Conservation (phyloP, 169 alveolate genomes). For the Amoebophrya sp. region DNA sequence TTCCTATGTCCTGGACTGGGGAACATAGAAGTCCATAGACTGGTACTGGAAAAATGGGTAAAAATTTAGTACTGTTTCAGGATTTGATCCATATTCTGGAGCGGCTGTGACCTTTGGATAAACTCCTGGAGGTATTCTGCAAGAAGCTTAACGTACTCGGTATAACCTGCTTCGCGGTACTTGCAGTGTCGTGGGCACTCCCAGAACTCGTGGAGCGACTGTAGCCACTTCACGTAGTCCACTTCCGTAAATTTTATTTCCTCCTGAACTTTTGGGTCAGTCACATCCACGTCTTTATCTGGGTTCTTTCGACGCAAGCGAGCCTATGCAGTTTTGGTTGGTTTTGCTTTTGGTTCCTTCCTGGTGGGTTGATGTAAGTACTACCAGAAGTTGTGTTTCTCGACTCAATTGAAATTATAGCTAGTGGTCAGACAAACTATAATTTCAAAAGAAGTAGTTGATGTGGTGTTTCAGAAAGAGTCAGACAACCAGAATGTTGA, state of each 20-base stretch:
- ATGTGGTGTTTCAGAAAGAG: no score
- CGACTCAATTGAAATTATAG: no score
- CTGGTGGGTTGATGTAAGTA: no score
- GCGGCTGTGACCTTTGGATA: constrained; percentile 59
- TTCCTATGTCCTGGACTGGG: no score
- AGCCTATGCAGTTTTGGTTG: no score
- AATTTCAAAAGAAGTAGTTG: no score
- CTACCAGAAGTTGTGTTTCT: no score
- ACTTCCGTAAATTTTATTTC: neutral
- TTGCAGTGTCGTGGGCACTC: constrained; percentile 68
- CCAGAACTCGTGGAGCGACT: neutral
- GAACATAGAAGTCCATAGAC: no score
- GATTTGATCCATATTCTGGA: neutral
- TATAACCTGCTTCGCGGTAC: constrained; percentile 59
- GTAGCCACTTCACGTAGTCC: neutral
- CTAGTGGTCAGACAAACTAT: no score
- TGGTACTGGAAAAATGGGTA: no score
- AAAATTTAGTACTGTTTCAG: neutral
- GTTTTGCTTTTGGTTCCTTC: no score
- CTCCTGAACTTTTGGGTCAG: neutral
- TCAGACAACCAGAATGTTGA: no score
- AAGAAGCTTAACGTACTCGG: constrained; percentile 53
- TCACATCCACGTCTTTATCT: neutral
- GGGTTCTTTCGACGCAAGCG: neutral
- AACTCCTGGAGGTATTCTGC: constrained; percentile 55